Percentiles rank a stretch among this genome's conserved stretches.
These are phyloP conservation scores for Fusarium neocosmosporiellum DNA, from an alignment of 2,329 filamentous ascomycete genomes.

Conservation along the genomic window DNA sequence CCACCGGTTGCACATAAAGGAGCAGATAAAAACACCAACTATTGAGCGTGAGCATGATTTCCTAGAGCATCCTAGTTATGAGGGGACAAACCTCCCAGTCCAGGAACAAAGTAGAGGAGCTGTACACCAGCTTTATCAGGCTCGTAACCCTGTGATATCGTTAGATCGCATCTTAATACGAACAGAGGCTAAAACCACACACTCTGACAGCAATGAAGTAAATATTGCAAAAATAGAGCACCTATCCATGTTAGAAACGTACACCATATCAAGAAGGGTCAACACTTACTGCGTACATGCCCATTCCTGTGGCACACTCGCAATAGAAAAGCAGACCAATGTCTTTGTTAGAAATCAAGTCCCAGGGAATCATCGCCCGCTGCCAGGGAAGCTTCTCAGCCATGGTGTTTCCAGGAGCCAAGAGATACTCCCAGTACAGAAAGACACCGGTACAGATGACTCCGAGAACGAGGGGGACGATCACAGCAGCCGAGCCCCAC, in stretches of 20 bases:
- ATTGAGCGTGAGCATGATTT: neutral
- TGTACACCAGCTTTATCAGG: slow-evolving; percentile 65
- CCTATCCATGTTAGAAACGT: slow-evolving; percentile 54
- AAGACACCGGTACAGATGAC: slow-evolving; percentile 54
- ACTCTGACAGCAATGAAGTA: slow-evolving; percentile 72
- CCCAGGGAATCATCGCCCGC: slow-evolving; percentile 72
- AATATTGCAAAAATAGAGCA: slow-evolving; percentile 76
- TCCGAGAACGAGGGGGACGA: slow-evolving; percentile 61
- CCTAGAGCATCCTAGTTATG: neutral
- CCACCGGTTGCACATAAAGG: slow-evolving; percentile 69
- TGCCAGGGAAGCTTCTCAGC: slow-evolving; percentile 63
- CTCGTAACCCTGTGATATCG: slow-evolving; percentile 54
- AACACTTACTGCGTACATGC: slow-evolving; percentile 57
- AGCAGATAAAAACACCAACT: slow-evolving; percentile 67
- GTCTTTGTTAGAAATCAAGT: slow-evolving; percentile 67
- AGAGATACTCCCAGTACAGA: slow-evolving; percentile 64
- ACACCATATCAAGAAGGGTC: neutral
- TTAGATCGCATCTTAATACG: neutral
- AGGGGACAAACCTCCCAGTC: slow-evolving; percentile 61
- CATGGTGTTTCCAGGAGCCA: slow-evolving; percentile 61
- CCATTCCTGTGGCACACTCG: slow-evolving; percentile 69
- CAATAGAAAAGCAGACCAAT: slow-evolving; percentile 70
- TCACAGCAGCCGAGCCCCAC: slow-evolving; percentile 62
- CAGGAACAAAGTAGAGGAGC: slow-evolving; percentile 73
- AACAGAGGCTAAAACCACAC: slow-evolving; percentile 1